phyloP scores from a whole-genome alignment of 2,329 filamentous ascomycete genomes.

The Colletotrichum noveboracense region DNA sequence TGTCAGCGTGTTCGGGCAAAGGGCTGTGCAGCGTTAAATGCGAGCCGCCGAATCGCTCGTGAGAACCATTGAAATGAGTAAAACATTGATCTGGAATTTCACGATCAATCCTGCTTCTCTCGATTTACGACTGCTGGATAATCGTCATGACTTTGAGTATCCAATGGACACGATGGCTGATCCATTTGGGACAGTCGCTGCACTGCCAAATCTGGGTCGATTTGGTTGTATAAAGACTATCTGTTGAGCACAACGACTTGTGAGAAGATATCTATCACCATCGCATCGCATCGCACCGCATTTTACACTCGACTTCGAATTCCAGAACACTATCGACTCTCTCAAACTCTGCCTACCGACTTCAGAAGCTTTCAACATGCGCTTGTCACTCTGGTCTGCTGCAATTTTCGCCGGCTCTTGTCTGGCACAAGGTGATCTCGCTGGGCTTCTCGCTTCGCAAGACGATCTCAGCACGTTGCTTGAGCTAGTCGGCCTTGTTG shows the following conservation, averaged over 20 bases:
- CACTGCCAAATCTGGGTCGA: neutral
- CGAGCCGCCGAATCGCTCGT: neutral
- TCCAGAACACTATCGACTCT: neutral
- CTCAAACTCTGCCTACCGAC: neutral
- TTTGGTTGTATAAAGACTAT: neutral
- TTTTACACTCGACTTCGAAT: neutral
- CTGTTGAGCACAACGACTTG: neutral
- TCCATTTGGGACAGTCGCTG: neutral
- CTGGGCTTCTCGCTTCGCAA: constrained; percentile 25
- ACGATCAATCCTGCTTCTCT: neutral
- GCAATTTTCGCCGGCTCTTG: neutral
- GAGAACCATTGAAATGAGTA: neutral
- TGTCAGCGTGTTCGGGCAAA: neutral
- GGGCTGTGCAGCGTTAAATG: neutral
- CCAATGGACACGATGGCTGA: neutral
- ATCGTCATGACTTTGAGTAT: neutral
- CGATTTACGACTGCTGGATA: neutral
- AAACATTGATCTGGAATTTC: neutral
- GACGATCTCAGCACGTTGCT: constrained; percentile 27
- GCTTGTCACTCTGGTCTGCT: neutral
- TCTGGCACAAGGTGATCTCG: constrained; percentile 25
- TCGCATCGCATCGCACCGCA: neutral
- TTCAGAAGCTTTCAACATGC: neutral
- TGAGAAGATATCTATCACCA: neutral
- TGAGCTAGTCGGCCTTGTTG: constrained; percentile 26